Conservation (phyloP, 768 basidiomycete genomes). For the Antrodiella citrinella region DNA sequence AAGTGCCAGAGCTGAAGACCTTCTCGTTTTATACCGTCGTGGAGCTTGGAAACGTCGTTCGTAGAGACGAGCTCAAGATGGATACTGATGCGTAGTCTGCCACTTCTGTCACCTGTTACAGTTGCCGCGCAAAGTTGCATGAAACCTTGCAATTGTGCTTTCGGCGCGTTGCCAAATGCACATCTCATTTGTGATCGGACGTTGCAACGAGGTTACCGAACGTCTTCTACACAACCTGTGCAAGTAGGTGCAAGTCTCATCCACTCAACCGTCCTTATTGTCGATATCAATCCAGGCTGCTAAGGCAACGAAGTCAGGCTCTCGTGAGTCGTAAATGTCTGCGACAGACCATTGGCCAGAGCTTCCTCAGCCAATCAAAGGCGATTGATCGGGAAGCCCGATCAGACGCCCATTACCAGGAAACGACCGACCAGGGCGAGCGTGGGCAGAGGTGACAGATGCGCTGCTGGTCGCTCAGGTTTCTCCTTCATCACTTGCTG, state of each 20-base stretch:
- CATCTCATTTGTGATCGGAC: background rate
- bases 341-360: background rate
- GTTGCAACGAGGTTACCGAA: background rate
- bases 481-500: background rate
- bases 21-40: constrained; percentile 87
- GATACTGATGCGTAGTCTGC: background rate
- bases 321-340: background rate
- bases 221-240: background rate
- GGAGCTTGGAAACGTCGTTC: constrained; percentile 64
- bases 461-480: background rate
- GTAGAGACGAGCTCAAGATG: constrained; percentile 38
- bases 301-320: background rate
- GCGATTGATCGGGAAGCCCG: background rate
- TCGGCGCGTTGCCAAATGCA: background rate
- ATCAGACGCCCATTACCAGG: background rate
- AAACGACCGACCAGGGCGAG: too few relatives aligned
- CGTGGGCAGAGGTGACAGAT: background rate
- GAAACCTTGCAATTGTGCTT: background rate
- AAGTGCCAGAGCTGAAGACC: constrained; percentile 69
- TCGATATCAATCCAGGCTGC: too few relatives aligned
- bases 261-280: too few relatives aligned
- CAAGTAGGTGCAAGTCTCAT: too few relatives aligned
- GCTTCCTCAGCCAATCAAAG: background rate
- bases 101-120: too few relatives aligned
- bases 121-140: background rate